Base-by-base conservation (phyloP, 1,284 basidiomycete species). In the Cryptococcus deneoformans region DNA sequence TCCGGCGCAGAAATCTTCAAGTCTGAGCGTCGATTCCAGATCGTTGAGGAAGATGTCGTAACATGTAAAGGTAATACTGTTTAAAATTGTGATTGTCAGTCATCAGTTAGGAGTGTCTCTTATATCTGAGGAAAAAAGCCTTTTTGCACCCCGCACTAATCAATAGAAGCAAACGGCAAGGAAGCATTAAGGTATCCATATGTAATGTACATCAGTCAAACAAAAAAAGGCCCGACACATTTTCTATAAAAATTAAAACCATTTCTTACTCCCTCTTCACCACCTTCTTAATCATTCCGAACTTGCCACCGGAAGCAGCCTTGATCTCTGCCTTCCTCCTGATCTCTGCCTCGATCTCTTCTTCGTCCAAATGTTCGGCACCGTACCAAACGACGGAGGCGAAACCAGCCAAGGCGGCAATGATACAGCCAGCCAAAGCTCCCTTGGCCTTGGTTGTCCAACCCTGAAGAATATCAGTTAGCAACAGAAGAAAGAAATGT, bases 351-450 rank as follows among this genome's bases (percentile, higher is more conserved):
- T 90, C 89, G 50, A 88, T 82, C 79, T 92, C 89, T 66, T 85
- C 85, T 48, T 91, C 89, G 48, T 85, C 82, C 58, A 88, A 80
- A 53, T 80, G 84, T 35, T 87, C 88, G 54, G 85, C 79, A 49
- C 86, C 78, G 76, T 95, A 97, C 90, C 92, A 93, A 46, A 85
- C 79, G 20, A 96, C 88, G 0, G 85, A 84, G 2, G 80, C 71
- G 83, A 94, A 87, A 1, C 94, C 93, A 50, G 94, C 66, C 35
- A 90, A 79, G 1, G 90, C 92, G 1, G 89, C 85, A 58, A 95
- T 77, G 54, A 94, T 86, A 70, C 90, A 92, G 50, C 89, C 92
- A 0, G 85, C 83, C 82, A 98, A 85, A 24, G 93, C 92, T 36
- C 85, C 85, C 60, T 92, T 89, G 35, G 88, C 91, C 74, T 83